Evolutionary conservation across 31 red algal species (phyloP).

Genomic region (Porphyra umbilicalis): DNA sequence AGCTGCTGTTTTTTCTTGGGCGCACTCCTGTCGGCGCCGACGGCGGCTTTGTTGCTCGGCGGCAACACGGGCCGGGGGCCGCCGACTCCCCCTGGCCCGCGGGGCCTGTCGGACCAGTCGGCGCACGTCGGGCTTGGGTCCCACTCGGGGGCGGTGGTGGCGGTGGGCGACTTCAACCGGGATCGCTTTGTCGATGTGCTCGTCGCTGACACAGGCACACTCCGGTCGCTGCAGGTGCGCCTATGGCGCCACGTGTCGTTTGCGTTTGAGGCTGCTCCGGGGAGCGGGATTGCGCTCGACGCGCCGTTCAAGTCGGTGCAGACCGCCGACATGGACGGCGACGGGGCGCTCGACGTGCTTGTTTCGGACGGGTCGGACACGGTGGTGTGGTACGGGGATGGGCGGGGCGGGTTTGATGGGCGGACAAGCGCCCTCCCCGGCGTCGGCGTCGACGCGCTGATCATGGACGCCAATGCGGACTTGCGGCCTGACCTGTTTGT

Average conservation of each 20-base stretch:
- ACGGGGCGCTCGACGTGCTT: slow-evolving; percentile 47
- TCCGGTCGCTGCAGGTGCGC: slow-evolving; percentile 25
- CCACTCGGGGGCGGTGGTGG: slow-evolving; percentile 24
- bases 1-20: background rate
- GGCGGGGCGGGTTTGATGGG: slow-evolving; percentile 23
- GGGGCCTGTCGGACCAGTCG: slow-evolving; percentile 61
- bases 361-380: slow-evolving; percentile 35
- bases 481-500: slow-evolving; percentile 86
- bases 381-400: slow-evolving; percentile 34
- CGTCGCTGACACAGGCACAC: slow-evolving; percentile 27
- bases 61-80: slow-evolving; percentile 11
- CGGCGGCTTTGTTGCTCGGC: slow-evolving; percentile 6
- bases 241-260: slow-evolving; percentile 53
- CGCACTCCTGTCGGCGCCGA: slow-evolving; percentile 14
- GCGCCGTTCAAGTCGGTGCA: slow-evolving; percentile 1
- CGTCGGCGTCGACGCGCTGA: slow-evolving; percentile 20
- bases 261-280: slow-evolving; percentile 24
- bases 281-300: background rate
- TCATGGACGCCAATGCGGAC: slow-evolving; percentile 84
- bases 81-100: slow-evolving; percentile 1
- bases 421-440: background rate
- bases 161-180: slow-evolving; percentile 78
- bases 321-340: slow-evolving; percentile 53
- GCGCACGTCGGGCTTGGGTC: slow-evolving; percentile 57
- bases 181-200: slow-evolving; percentile 82